Evolutionary conservation across 805 yeast species (phyloP).

Genomic region (Cyberlindnera nakhonratchasimensis): DNA sequence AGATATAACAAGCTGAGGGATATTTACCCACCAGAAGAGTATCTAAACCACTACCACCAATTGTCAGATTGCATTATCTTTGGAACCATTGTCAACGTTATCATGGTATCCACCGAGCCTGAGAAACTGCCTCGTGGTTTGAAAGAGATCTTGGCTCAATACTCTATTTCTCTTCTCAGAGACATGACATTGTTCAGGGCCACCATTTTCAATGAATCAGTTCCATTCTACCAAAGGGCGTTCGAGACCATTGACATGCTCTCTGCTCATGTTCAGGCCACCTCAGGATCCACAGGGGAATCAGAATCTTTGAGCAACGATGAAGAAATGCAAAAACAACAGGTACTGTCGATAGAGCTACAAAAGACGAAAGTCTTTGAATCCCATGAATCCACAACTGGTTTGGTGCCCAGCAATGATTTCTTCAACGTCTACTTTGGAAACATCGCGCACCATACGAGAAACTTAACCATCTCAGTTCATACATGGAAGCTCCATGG

Average conservation of each 20-base stretch:
- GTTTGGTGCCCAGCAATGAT: slow-evolving; percentile 23
- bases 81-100: slow-evolving; percentile 11
- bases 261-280: slow-evolving; percentile 1
- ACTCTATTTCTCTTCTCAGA: slow-evolving; percentile 8
- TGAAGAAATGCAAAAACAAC: slow-evolving; percentile 7
- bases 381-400: slow-evolving; percentile 18
- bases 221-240: slow-evolving; percentile 20
- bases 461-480: slow-evolving; percentile 3
- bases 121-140: slow-evolving; percentile 16
- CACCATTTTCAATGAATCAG: slow-evolving; percentile 15
- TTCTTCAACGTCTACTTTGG: slow-evolving; percentile 22
- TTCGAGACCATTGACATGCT: slow-evolving; percentile 11
- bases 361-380: slow-evolving; percentile 20
- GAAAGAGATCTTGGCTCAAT: slow-evolving; percentile 14
- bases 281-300: neutral
- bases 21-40: slow-evolving; percentile 17
- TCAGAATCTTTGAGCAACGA: neutral
- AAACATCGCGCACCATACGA: slow-evolving; percentile 14
- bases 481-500: slow-evolving; percentile 12
- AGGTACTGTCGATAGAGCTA: slow-evolving; percentile 11
- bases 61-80: slow-evolving; percentile 16
- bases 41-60: slow-evolving; percentile 13
- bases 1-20: slow-evolving; percentile 17
- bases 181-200: slow-evolving; percentile 15
- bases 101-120: slow-evolving; percentile 15